Evolutionary conservation across 2,329 filamentous ascomycete genomes (phyloP), one percentile per base, ranked within the genome.

Genomic region (Fusarium paranaense): DNA sequence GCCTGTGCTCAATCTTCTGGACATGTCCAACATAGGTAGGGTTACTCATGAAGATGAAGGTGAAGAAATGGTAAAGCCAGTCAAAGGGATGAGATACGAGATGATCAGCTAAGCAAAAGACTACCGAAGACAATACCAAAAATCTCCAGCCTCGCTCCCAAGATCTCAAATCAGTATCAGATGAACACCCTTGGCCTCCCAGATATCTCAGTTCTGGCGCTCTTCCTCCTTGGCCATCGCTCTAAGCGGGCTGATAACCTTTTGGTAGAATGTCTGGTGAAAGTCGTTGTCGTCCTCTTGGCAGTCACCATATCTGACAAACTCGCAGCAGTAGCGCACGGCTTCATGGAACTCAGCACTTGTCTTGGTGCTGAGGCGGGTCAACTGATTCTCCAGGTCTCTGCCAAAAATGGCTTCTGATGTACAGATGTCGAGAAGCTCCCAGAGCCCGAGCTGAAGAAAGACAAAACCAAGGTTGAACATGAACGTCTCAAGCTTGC

Each of bases 221-320:
- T 25, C 22, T 25, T 14, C 4, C 22, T 4, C 4, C 22, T 42
- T 56, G 22, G 37, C 37, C 37, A 61, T 60, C 20, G 54, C 20
- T 20, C 63, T 61, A 11, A 68, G 27, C 18, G 66, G 66, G 30
- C 66, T 68, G n/a, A 66, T 45, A 1, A 61, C 62, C 10, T 52
- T 66, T 47, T 56, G 66, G 8, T 68, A 68, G 35, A 68, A 68
- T 2, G n/a, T 35, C 6, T 54, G 35, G 20, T 68, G 62, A 30
- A 68, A 68, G 14, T 64, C 66, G 18, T 66, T 32, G 8, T 68
- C 66, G 7, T 59, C 27, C 6, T 30, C 2, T 4, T 64, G 18
- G 5, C 27, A 18, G 6, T 47, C 30, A 6, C 25, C 57, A 14
- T n/a, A 37, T n/a, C 14, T 58, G 4, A 37, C 18, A 50, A 66